Conservation (phyloP, 768 basidiomycete genomes). For the Tulasnella sp. region DNA sequence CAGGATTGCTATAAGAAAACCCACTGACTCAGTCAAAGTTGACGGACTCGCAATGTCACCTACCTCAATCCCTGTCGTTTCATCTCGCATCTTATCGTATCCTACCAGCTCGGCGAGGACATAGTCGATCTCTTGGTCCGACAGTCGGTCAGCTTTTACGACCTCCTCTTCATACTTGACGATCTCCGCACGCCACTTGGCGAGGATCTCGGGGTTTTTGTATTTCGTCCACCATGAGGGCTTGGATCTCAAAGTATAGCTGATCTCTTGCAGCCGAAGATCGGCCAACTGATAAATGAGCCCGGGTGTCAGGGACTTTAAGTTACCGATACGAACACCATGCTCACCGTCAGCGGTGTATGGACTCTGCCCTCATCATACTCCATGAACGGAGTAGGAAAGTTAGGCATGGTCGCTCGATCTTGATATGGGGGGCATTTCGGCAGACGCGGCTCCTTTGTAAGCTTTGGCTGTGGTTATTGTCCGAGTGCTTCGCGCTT, state of each 20-base stretch:
- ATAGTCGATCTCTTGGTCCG: not conserved
- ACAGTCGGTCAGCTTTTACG: not conserved
- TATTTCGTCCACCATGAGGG: not conserved
- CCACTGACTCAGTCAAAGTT: not conserved
- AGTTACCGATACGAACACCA: too few relatives aligned
- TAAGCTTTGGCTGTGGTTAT: too few relatives aligned
- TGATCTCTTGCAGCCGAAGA: not conserved
- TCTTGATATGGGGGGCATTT: too few relatives aligned
- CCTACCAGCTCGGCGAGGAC: not conserved
- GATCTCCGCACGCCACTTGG: not conserved
- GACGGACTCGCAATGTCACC: not conserved
- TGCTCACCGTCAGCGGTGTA: too few relatives aligned
- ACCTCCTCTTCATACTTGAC: not conserved
- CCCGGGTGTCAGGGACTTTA: too few relatives aligned
- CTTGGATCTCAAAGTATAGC: not conserved
- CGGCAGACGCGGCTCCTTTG: too few relatives aligned
- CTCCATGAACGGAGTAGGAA: too few relatives aligned
- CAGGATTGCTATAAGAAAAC: conserved; percentile 7
- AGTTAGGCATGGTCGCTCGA: too few relatives aligned
- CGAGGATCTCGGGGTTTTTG: not conserved
- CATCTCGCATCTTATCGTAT: not conserved
- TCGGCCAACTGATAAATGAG: not conserved
- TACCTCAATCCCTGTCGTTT: not conserved
- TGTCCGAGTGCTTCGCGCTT: too few relatives aligned
- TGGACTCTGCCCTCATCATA: too few relatives aligned